A percentile compares a stretch with the other conserved stretches of the same genome.
Conservation (phyloP, 2,329 filamentous ascomycete genomes). For the Neonectria faginata region DNA sequence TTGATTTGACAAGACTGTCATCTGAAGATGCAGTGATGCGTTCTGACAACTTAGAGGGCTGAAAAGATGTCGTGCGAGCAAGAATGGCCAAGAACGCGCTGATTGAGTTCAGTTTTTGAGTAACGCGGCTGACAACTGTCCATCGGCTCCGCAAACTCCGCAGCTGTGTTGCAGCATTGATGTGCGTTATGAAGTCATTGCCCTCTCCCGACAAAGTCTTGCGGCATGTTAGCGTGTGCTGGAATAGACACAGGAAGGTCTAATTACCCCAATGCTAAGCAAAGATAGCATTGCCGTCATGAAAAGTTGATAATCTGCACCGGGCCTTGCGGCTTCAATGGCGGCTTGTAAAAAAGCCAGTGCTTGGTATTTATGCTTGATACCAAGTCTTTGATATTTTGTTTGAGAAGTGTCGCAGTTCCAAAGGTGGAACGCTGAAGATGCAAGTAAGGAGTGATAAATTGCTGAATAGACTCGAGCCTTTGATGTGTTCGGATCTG, state of each 20-base stretch:
- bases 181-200: slow-evolving; percentile 21
- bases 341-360: slow-evolving; percentile 18
- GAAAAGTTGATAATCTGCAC: slow-evolving; percentile 21
- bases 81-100: slow-evolving; percentile 27
- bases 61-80: slow-evolving; percentile 26
- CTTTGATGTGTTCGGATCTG: slow-evolving; percentile 16
- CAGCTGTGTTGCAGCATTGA: slow-evolving; percentile 24
- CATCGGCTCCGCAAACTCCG: slow-evolving; percentile 24
- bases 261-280: slow-evolving; percentile 19
- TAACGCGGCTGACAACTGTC: slow-evolving; percentile 22
- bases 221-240: background rate
- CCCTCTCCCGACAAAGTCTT: slow-evolving; percentile 19
- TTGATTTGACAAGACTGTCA: slow-evolving; percentile 13
- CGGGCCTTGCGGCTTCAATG: slow-evolving; percentile 3
- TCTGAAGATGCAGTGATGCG: background rate
- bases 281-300: slow-evolving; percentile 24
- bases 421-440: slow-evolving; percentile 23
- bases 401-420: slow-evolving; percentile 16
- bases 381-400: slow-evolving; percentile 15
- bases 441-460: slow-evolving; percentile 21
- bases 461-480: slow-evolving; percentile 24
- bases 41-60: background rate
- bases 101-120: slow-evolving; percentile 24
- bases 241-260: background rate
- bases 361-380: slow-evolving; percentile 12